Conservation (phyloP, 768 basidiomycete species). For the Pisolithus microcarpus region DNA sequence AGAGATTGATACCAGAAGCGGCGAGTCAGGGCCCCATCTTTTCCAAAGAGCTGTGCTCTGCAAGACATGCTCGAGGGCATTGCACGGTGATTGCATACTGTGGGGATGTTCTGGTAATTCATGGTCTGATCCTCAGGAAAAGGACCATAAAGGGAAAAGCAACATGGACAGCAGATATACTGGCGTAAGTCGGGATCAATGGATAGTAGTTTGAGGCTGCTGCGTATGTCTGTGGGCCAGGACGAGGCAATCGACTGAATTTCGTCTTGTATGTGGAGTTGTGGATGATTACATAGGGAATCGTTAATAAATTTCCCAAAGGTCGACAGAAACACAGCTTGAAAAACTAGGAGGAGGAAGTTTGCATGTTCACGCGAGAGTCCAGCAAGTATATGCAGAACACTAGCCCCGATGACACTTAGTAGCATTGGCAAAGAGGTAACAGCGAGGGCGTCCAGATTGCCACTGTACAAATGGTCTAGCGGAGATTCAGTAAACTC, state of each 20-base stretch:
- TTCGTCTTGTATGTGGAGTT: neutral
- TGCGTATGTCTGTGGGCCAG: constrained; percentile 13
- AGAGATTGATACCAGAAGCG: constrained; percentile 22
- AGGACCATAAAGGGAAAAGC: constrained; percentile 19
- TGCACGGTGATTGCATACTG: constrained; percentile 13
- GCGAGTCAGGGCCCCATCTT: neutral
- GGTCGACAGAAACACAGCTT: too few species aligned
- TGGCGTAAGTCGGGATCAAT: constrained; percentile 10
- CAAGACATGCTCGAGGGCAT: constrained; percentile 10
- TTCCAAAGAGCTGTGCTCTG: neutral
- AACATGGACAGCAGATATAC: constrained; percentile 23
- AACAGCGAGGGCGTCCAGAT: neutral
- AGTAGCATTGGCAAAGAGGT: neutral
- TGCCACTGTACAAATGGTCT: neutral
- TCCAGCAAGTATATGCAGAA: neutral
- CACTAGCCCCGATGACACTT: neutral
- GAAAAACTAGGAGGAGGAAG: neutral
- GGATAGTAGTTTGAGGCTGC: constrained; percentile 10
- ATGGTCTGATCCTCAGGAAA: neutral
- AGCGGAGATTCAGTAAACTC: neutral
- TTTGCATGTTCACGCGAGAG: neutral
- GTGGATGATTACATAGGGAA: neutral
- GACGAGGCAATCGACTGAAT: neutral
- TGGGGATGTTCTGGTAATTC: constrained; percentile 7
- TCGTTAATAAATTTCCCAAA: too few species aligned